These are phyloP conservation scores for Triticum aestivum DNA, from an alignment of 176 grass and related monocot species.

Conservation along the genomic window IWGSC_CS_RefSeq_v2.1 NC_057808.1:431322305-431322804, in stretches of 20 bases:
- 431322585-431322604: slow-evolving; percentile 23
- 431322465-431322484: neutral
- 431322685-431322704: too few species aligned
- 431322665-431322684: neutral
- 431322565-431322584: slow-evolving; percentile 33
- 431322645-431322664: neutral
- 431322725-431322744: neutral
- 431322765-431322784: neutral
- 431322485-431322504: slow-evolving; percentile 40
- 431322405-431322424: slow-evolving; percentile 32
- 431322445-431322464: slow-evolving; percentile 23
- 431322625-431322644: neutral
- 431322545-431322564: slow-evolving; percentile 27
- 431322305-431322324: too few species aligned
- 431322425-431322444: slow-evolving; percentile 39
- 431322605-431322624: neutral
- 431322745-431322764: neutral
- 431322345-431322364: neutral
- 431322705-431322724: too few species aligned
- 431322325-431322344: neutral
- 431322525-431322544: slow-evolving; percentile 28
- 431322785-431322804: neutral
- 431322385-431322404: slow-evolving; percentile 46
- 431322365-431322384: neutral
- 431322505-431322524: slow-evolving; percentile 30